Evolutionary conservation across 768 basidiomycete species (phyloP).

Genomic region (Obba rivulosa): DNA sequence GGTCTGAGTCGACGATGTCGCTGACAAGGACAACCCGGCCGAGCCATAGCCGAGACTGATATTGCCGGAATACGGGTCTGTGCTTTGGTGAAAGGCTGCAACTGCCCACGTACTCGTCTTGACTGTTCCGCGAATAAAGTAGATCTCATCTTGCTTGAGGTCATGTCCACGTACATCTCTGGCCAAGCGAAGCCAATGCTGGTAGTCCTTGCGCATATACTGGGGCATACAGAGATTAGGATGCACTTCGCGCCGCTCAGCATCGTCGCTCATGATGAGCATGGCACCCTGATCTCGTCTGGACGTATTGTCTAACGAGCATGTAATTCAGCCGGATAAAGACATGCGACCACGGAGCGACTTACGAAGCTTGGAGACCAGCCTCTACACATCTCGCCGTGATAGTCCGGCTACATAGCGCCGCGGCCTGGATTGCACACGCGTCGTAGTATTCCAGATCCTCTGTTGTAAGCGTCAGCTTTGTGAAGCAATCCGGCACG

Average conservation of each 20-base stretch:
- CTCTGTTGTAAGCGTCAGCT: background rate
- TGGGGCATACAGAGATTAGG: background rate
- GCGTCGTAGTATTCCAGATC: background rate
- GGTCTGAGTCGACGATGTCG: no score
- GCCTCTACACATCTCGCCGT: background rate
- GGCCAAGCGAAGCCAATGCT: constrained; percentile 7
- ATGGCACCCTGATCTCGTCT: constrained; percentile 6
- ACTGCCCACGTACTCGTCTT: constrained; percentile 14
- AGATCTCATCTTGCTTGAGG: constrained; percentile 4
- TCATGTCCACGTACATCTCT: background rate
- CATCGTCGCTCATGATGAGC: background rate
- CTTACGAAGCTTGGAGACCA: background rate
- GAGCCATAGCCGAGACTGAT: no score
- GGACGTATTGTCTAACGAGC: background rate
- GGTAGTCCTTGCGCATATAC: constrained; percentile 8
- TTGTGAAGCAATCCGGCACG: constrained; percentile 7
- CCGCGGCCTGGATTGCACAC: background rate
- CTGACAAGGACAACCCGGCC: no score
- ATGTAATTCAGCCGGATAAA: background rate
- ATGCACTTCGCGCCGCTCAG: background rate
- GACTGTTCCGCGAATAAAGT: constrained; percentile 10
- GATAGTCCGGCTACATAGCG: constrained; percentile 5
- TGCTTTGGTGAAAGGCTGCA: constrained; percentile 2
- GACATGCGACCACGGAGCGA: no score
- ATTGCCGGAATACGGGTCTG: no score